Base-by-base conservation (phyloP, 2,329 filamentous ascomycete genomes). In the Whalleya microplaca region DNA sequence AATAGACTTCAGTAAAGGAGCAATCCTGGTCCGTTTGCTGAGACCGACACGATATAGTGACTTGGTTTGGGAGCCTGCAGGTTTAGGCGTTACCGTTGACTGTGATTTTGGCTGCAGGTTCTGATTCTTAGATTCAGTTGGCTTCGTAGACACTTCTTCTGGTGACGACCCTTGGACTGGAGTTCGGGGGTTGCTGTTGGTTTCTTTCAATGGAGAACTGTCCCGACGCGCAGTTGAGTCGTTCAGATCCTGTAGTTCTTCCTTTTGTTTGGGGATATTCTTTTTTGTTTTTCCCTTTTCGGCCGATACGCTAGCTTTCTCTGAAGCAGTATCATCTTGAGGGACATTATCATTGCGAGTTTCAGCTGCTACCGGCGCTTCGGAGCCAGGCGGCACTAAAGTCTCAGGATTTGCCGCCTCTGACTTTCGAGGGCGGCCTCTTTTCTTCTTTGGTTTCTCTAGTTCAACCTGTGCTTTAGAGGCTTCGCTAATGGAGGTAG, bases 11-110 rank as follows among this genome's bases (percentile, higher is more conserved):
- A 81, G 68, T 44, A 82, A 64, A 8, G 79, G 78, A 42, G 78
- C 72, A 50, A 82, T 80, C 51, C 76, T 73, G 20, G 74, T 75
- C 42, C 75, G 72, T 68, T 76, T 78, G 65, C 78, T 81, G 40
- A 82, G 66, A 2, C 79, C 79, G 42, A 82, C 79, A 21, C 79
- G 70, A 47, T 78, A 78, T 1, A 69, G 64, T 20, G 75, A 70
- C 60, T 78, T 79, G 16, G 73, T 65, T 54, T 67, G 67, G n/a
- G 63, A 64, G 8, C 62, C 37, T 14, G 62, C 41, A 3, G 54
- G 48, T 19, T 58, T 62, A 20, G 57, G 42, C 21, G 18, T 46
- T 55, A 37, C 64, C 57, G 57, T 66, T 19, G 55, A 21, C 32
- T 57, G 42, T 16, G 53, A 18, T 45, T 65, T 66, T 1, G 53